phyloP scores from a whole-genome alignment of 148 eudicot species.

The Bassia scoparia region DNA sequence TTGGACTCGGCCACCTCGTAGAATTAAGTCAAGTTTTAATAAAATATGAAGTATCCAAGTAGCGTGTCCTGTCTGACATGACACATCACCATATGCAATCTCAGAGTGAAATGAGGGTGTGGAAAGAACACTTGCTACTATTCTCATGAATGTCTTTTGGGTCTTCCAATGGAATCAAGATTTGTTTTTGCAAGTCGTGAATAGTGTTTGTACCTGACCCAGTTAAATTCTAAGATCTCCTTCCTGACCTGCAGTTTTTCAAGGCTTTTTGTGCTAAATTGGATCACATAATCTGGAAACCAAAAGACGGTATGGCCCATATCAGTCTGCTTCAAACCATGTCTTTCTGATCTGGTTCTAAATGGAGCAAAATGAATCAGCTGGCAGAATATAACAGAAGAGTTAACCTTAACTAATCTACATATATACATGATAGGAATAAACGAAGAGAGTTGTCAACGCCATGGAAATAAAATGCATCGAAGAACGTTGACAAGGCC shows the following conservation, averaged over 20 bases:
- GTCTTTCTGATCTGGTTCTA: slow-evolving; percentile 38
- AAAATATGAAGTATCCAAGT: no score
- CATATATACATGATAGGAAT: slow-evolving; percentile 6
- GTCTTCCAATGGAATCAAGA: not conserved
- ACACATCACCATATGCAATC: no score
- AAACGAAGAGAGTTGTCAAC: not conserved
- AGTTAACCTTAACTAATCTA: not conserved
- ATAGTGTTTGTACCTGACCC: not conserved
- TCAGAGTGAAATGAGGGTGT: no score
- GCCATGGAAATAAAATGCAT: not conserved
- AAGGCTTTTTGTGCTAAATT: slow-evolving; percentile 65
- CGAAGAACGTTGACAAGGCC: slow-evolving; percentile 7
- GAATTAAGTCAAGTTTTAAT: no score
- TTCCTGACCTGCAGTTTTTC: slow-evolving; percentile 70
- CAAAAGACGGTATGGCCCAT: slow-evolving; percentile 40
- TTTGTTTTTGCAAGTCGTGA: not conserved
- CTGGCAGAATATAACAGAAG: not conserved
- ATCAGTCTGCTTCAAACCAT: slow-evolving; percentile 39
- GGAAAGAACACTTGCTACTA: no score
- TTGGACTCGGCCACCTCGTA: no score
- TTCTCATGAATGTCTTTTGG: no score
- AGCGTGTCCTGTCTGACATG: no score
- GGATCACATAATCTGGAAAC: slow-evolving; percentile 76
- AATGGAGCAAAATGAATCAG: slow-evolving; percentile 5
- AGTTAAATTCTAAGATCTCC: not conserved